Evolutionary conservation across 2,329 filamentous ascomycete genomes (phyloP).

Genomic region (Penicillium sp.): DNA sequence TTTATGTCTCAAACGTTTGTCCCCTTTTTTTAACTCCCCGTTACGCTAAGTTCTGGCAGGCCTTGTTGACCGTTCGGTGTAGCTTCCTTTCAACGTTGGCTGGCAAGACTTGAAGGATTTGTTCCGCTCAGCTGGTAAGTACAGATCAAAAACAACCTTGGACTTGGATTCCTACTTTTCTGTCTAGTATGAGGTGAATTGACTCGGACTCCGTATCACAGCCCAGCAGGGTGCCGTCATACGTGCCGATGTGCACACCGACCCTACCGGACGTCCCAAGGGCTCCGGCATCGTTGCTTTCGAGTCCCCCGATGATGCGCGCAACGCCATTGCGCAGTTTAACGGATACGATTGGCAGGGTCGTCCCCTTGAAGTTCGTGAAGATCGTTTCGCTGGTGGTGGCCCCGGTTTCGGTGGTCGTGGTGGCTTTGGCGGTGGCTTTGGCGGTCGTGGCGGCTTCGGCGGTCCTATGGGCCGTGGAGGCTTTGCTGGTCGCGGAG

Average conservation of each 20-base stretch:
- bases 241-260: slow-evolving; percentile 90
- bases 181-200: slow-evolving; percentile 28
- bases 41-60: slow-evolving; percentile 18
- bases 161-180: slow-evolving; percentile 16
- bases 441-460: slow-evolving; percentile 56
- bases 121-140: slow-evolving; percentile 95
- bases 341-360: slow-evolving; percentile 99
- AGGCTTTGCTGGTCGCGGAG: slow-evolving; percentile 50
- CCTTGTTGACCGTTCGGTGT: slow-evolving; percentile 27
- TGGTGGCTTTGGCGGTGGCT: slow-evolving; percentile 58
- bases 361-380: slow-evolving; percentile 85
- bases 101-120: slow-evolving; percentile 99
- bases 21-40: slow-evolving; percentile 33
- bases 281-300: slow-evolving; percentile 97
- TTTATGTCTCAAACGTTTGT: slow-evolving; percentile 98
- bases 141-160: slow-evolving; percentile 12
- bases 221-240: slow-evolving; percentile 71
- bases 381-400: slow-evolving; percentile 83
- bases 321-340: slow-evolving; percentile 94
- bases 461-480: slow-evolving; percentile 58
- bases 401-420: slow-evolving; percentile 48
- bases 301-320: slow-evolving; percentile 89
- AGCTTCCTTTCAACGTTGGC: slow-evolving; percentile 96
- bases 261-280: slow-evolving; percentile 89
- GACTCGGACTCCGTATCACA: slow-evolving; percentile 32